These are phyloP conservation scores for Aspergillus hancockii DNA, from an alignment of 495 filamentous ascomycete genomes.

Conservation along the genomic window DNA sequence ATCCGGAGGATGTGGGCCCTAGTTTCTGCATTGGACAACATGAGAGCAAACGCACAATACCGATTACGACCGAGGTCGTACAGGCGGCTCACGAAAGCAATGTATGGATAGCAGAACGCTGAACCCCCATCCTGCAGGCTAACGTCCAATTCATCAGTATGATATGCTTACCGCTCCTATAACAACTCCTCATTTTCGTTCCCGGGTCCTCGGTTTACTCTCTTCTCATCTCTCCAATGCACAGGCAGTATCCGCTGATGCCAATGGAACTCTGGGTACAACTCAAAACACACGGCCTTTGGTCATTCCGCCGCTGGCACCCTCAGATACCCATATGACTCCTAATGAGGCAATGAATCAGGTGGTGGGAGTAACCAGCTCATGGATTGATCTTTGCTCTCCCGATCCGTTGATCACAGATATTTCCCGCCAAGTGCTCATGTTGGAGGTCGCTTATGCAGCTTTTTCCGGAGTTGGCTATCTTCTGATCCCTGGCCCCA, in stretches of 20 bases:
- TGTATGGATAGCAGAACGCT: slow-evolving; percentile 30
- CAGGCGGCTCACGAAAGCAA: slow-evolving; percentile 63
- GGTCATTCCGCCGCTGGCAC: slow-evolving; percentile 68
- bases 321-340: slow-evolving; percentile 70
- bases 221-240: slow-evolving; percentile 54
- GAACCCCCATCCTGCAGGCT: slow-evolving; percentile 1
- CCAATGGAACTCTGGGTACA: slow-evolving; percentile 36
- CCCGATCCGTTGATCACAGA: slow-evolving; percentile 77
- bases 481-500: slow-evolving; percentile 78
- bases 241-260: slow-evolving; percentile 31
- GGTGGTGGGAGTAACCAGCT: slow-evolving; percentile 70
- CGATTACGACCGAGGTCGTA: slow-evolving; percentile 64
- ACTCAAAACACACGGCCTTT: slow-evolving; percentile 47
- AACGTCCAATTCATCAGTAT: slow-evolving; percentile 60
- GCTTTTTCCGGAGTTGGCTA: slow-evolving; percentile 88
- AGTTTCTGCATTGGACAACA: slow-evolving; percentile 83
- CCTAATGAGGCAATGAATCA: slow-evolving; percentile 72
- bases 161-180: slow-evolving; percentile 89
- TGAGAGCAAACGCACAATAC: slow-evolving; percentile 63
- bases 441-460: slow-evolving; percentile 89
- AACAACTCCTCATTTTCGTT: slow-evolving; percentile 79
- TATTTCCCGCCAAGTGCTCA: slow-evolving; percentile 84
- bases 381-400: slow-evolving; percentile 90
- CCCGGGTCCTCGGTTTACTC: slow-evolving; percentile 66
- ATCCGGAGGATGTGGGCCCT: slow-evolving; percentile 57